Evolutionary conservation across 192 early-diverging fungal species (phyloP).

Genomic region (Umbelopsis ramanniana): DNA sequence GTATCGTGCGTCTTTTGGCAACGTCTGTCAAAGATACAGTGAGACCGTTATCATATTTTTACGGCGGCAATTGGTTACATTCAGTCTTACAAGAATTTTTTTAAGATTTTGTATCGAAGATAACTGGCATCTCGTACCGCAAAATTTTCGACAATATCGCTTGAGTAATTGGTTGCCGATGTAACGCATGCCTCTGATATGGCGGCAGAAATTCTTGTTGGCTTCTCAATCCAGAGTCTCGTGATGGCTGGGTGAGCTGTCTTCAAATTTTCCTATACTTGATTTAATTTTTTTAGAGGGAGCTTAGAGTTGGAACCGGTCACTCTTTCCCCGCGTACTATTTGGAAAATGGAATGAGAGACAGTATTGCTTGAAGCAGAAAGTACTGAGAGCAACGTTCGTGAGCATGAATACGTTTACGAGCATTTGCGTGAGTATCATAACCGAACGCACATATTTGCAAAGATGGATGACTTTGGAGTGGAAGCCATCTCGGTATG

Average conservation of each 20-base stretch:
- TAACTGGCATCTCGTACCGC: not conserved
- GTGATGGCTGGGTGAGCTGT: not conserved
- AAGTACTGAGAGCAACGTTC: not conserved
- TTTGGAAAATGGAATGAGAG: not conserved
- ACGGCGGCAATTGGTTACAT: not conserved
- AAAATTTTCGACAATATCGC: constrained; percentile 12
- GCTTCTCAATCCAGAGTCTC: not conserved
- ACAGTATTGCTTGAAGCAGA: not conserved
- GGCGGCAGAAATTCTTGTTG: not conserved
- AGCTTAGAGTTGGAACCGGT: not conserved
- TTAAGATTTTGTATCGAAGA: not conserved
- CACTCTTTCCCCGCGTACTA: not conserved
- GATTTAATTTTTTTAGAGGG: not conserved
- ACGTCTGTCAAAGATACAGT: not conserved
- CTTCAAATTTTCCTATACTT: constrained; percentile 4
- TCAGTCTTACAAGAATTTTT: no score
- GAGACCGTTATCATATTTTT: not conserved
- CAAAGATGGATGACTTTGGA: not conserved
- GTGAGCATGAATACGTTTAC: not conserved
- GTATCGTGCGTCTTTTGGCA: not conserved
- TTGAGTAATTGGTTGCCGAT: not conserved
- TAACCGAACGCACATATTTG: constrained; percentile 1
- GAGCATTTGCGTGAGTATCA: constrained; percentile 1
- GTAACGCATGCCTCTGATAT: constrained; percentile 10
- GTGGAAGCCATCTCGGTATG: not conserved